Conservation (phyloP, 352 stramenopile genomes). For the Globisporangium apiculatum region DNA sequence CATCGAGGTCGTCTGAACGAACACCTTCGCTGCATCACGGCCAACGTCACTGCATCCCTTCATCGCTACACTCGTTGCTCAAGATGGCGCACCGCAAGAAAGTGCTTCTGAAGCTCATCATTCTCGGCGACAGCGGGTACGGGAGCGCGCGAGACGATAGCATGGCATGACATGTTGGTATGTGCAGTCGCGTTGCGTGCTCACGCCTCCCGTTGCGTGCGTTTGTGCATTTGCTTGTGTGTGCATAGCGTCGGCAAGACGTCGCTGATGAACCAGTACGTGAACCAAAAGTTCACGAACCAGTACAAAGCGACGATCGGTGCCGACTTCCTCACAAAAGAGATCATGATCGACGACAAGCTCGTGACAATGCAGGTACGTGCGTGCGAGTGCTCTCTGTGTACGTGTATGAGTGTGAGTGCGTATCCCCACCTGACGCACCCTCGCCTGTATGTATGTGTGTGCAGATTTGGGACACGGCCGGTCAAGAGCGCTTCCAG, state of each 20-base stretch:
- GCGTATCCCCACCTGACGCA: not conserved
- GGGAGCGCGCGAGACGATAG: slow-evolving; percentile 11
- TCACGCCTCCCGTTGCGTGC: not conserved
- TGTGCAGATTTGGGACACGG: slow-evolving; percentile 98
- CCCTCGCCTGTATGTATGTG: not conserved
- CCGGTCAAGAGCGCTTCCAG: slow-evolving; percentile 98
- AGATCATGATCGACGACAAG: slow-evolving; percentile 94
- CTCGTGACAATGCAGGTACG: slow-evolving; percentile 91
- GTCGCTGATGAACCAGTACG: slow-evolving; percentile 99
- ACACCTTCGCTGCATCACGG: not conserved
- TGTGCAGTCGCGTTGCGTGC: not conserved
- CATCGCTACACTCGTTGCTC: not conserved
- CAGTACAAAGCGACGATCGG: slow-evolving; percentile 99
- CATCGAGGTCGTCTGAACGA: not conserved
- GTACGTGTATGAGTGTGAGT: not conserved
- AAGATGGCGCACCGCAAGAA: slow-evolving; percentile 91
- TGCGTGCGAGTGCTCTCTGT: not conserved
- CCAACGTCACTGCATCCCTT: too few relatives aligned
- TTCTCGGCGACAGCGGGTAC: slow-evolving; percentile 96
- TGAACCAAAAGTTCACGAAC: slow-evolving; percentile 97
- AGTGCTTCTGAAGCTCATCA: slow-evolving; percentile 96
- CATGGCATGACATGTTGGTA: too few relatives aligned
- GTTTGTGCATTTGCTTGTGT: not conserved
- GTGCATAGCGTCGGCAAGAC: slow-evolving; percentile 95
- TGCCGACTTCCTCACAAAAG: slow-evolving; percentile 98